Percentiles rank a stretch among this genome's conserved stretches.
phyloP scores from a whole-genome alignment of 2,329 filamentous ascomycete species.

The Fusarium nelsonii region DNA sequence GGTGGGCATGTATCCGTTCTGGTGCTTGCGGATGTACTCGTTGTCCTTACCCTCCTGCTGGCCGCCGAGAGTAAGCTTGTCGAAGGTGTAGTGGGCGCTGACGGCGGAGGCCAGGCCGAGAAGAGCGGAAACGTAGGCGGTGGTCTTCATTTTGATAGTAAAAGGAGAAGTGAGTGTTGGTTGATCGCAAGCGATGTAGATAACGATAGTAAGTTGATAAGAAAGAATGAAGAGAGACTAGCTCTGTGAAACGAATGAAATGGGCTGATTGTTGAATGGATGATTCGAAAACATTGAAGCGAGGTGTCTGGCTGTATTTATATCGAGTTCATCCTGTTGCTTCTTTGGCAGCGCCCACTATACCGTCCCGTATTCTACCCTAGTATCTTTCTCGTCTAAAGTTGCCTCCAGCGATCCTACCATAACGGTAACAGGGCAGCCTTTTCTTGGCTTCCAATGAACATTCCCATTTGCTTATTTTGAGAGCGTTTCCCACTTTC shows the following conservation, averaged over 20 bases:
- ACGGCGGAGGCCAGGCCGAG: slow-evolving; percentile 20
- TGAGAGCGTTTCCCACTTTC: background rate
- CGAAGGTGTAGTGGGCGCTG: slow-evolving; percentile 28
- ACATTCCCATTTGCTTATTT: background rate
- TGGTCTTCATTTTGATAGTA: slow-evolving; percentile 24
- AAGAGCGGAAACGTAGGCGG: slow-evolving; percentile 18
- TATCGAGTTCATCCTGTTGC: background rate
- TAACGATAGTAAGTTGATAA: slow-evolving; percentile 14
- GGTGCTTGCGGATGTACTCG: slow-evolving; percentile 26
- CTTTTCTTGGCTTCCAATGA: background rate
- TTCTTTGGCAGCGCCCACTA: background rate
- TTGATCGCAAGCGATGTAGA: slow-evolving; percentile 18
- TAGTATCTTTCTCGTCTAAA: background rate
- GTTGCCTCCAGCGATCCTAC: background rate
- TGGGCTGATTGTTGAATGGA: slow-evolving; percentile 21
- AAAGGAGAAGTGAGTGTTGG: background rate
- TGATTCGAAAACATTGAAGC: background rate
- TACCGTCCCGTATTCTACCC: background rate
- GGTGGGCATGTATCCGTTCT: slow-evolving; percentile 28
- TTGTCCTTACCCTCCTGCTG: slow-evolving; percentile 4
- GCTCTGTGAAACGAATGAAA: slow-evolving; percentile 29
- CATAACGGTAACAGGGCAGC: background rate
- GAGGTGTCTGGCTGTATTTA: background rate
- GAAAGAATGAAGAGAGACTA: slow-evolving; percentile 30
- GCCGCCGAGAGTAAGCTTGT: slow-evolving; percentile 16